Percentiles rank a stretch among this genome's conserved stretches.
These are phyloP conservation scores for Periconia sp. DNA, from an alignment of 2,329 filamentous ascomycete genomes.

Conservation along the genomic window DNA sequence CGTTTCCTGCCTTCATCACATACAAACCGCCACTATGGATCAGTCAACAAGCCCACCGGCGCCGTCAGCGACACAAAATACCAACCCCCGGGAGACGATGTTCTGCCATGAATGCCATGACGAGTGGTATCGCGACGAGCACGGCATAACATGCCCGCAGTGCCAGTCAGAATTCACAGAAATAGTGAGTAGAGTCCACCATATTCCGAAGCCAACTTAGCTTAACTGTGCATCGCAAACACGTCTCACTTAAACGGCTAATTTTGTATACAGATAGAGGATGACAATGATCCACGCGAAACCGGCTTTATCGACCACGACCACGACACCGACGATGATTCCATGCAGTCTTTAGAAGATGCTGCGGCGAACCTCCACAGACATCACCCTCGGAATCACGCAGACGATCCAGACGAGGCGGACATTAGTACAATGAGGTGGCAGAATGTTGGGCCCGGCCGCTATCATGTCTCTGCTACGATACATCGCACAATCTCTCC, in stretches of 20 bases:
- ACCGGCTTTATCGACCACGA: constrained; percentile 24
- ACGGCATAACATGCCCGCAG: constrained; percentile 74
- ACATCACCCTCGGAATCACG: constrained; percentile 56
- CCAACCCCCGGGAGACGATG: constrained; percentile 68
- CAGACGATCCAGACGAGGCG: constrained; percentile 57
- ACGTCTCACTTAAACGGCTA: too few species aligned
- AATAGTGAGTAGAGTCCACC: constrained; percentile 67
- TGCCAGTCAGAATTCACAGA: constrained; percentile 83
- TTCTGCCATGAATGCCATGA: constrained; percentile 83
- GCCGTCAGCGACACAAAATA: constrained; percentile 22
- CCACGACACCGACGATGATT: constrained; percentile 36
- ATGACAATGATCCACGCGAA: constrained; percentile 68
- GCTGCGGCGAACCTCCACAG: constrained; percentile 34
- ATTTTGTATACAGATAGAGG: constrained; percentile 49
- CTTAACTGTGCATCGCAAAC: too few species aligned
- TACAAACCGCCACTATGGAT: constrained; percentile 27
- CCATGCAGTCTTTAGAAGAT: constrained; percentile 35
- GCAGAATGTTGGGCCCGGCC: constrained; percentile 39
- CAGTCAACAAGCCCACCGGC: constrained; percentile 22
- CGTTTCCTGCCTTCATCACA: constrained; percentile 5
- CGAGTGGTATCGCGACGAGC: constrained; percentile 80
- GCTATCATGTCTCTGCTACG: constrained; percentile 43
- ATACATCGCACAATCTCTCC: constrained; percentile 41
- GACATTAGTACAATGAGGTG: constrained; percentile 57
- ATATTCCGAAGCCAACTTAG: not conserved